These are phyloP conservation scores for Panicum miliaceum DNA, from an alignment of 176 grass and related monocot species.

Conservation along the genomic window DNA sequence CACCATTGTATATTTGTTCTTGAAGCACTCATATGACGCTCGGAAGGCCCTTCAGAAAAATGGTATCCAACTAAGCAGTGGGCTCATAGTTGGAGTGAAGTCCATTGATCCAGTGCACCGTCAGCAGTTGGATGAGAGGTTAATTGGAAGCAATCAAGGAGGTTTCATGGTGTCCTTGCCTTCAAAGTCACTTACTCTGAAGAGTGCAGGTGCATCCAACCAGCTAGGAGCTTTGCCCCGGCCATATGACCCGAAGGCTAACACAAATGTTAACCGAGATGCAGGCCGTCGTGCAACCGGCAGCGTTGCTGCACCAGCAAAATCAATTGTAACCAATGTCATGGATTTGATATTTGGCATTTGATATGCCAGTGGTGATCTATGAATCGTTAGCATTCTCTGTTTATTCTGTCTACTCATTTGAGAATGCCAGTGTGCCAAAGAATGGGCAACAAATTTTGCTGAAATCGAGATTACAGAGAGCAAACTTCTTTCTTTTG, in stretches of 20 bases:
- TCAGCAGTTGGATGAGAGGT: constrained; percentile 63
- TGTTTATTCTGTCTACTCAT: constrained; percentile 12
- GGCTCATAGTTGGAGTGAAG: constrained; percentile 89
- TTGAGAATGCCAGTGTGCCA: background rate
- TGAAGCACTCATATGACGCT: constrained; percentile 72
- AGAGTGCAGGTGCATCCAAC: constrained; percentile 42
- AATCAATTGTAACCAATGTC: constrained; percentile 77
- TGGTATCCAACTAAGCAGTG: constrained; percentile 71
- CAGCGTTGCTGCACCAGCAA: constrained; percentile 64
- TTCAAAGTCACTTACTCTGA: constrained; percentile 43
- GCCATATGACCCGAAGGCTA: constrained; percentile 56
- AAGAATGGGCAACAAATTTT: constrained; percentile 30
- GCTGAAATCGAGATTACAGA: constrained; percentile 1
- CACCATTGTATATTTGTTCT: constrained; percentile 10
- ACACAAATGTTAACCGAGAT: constrained; percentile 46
- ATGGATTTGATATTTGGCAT: constrained; percentile 92
- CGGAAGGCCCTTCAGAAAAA: constrained; percentile 86
- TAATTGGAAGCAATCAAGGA: constrained; percentile 52
- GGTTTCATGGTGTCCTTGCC: constrained; percentile 81
- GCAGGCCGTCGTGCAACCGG: constrained; percentile 44
- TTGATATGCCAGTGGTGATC: constrained; percentile 34
- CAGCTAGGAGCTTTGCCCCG: constrained; percentile 57
- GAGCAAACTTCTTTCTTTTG: constrained; percentile 20
- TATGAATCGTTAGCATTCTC: background rate
- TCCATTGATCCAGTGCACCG: constrained; percentile 67